Conservation (phyloP, 352 stramenopile genomes). For the Phytopythium cucurbitacearum region DNA sequence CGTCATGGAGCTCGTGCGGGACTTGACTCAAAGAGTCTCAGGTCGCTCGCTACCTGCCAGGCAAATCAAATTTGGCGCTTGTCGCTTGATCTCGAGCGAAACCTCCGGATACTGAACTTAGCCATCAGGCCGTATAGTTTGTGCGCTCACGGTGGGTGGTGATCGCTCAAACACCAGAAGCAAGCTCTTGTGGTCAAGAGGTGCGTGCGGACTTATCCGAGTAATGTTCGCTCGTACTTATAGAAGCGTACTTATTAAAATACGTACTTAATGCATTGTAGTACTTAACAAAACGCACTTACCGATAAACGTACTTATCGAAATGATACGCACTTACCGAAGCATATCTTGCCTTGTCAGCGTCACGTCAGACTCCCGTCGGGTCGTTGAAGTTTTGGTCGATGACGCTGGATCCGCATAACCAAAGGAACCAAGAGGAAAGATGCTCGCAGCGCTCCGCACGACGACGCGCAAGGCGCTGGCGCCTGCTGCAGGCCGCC, state of each 20-base stretch:
- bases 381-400: slow-evolving; percentile 4
- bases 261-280: background rate
- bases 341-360: too few species aligned
- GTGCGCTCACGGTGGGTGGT: background rate
- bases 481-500: slow-evolving; percentile 3
- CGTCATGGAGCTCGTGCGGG: slow-evolving; percentile 27
- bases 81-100: too few species aligned
- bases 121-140: slow-evolving; percentile 1
- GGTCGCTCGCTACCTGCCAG: background rate
- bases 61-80: background rate
- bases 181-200: slow-evolving; percentile 12
- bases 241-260: too few species aligned
- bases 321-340: too few species aligned
- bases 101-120: too few species aligned
- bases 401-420: background rate
- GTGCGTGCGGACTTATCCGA: too few species aligned
- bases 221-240: too few species aligned
- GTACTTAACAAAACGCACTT: background rate
- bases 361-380: background rate
- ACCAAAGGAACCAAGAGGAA: background rate
- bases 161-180: slow-evolving; percentile 16
- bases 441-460: slow-evolving; percentile 13
- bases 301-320: too few species aligned
- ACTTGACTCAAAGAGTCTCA: slow-evolving; percentile 4
- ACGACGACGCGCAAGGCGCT: slow-evolving; percentile 1